Evolutionary conservation across 176 grass and related monocot species (phyloP).

Genomic region (Urochloa ruziziensis): DNA sequence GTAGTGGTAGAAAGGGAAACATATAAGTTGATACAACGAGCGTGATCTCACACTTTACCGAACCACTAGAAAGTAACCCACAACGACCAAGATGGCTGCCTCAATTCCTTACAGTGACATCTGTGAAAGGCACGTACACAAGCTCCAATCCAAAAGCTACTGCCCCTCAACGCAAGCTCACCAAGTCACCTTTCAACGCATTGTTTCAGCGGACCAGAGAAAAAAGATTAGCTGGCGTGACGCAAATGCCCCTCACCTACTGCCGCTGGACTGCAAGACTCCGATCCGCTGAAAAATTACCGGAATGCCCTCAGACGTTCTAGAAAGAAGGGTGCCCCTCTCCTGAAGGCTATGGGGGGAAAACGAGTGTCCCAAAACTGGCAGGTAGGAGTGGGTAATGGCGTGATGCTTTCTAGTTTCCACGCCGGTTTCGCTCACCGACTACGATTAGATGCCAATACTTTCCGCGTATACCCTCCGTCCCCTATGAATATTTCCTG

Average conservation of each 20-base stretch:
- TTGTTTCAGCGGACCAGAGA: conserved; percentile 5
- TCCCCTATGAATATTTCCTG: conserved; percentile 2
- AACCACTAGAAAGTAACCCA: conserved; percentile 28
- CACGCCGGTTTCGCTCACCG: conserved; percentile 57
- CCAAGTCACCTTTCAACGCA: conserved; percentile 20
- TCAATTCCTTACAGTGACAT: not conserved
- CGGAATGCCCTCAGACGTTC: conserved; percentile 27
- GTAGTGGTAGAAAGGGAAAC: conserved; percentile 5
- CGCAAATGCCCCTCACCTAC: conserved; percentile 79
- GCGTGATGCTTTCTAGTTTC: conserved; percentile 41
- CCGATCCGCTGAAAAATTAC: not conserved
- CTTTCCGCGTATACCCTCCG: conserved; percentile 19
- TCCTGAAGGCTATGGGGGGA: not conserved
- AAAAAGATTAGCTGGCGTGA: not conserved
- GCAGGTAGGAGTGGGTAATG: conserved; percentile 59
- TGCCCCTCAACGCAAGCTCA: no score
- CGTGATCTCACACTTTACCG: conserved; percentile 8
- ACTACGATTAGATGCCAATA: conserved; percentile 47
- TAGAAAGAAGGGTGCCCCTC: conserved; percentile 31
- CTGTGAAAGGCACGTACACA: not conserved
- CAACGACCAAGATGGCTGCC: not conserved
- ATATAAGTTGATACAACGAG: not conserved
- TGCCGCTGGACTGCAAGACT: not conserved
- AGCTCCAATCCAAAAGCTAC: conserved; percentile 7
- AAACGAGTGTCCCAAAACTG: conserved; percentile 34